phyloP scores from a whole-genome alignment of 2,329 filamentous ascomycete genomes.

The Calonectria pseudoreteaudii region DNA sequence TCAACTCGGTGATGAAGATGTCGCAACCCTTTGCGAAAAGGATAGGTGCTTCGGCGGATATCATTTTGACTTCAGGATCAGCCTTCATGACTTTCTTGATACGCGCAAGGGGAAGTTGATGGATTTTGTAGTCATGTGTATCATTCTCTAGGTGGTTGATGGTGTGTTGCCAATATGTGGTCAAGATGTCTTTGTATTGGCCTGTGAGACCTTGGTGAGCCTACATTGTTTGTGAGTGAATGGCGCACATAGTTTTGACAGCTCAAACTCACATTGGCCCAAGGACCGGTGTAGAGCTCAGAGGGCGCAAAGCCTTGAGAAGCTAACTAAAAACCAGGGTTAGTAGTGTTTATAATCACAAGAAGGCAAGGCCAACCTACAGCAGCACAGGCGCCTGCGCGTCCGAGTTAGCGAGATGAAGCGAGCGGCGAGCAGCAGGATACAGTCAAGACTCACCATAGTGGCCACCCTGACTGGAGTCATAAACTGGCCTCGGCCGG shows the following conservation, averaged over 20 bases:
- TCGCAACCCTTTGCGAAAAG: conserved; percentile 98
- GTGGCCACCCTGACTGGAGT: conserved; percentile 79
- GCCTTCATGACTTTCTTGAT: conserved; percentile 99
- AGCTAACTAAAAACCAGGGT: conserved; percentile 72
- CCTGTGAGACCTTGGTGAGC: conserved; percentile 95
- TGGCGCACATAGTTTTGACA: background rate
- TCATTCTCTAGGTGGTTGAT: conserved; percentile 96
- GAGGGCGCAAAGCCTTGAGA: conserved; percentile 90
- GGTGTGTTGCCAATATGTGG: conserved; percentile 99
- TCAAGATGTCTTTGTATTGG: conserved; percentile 95
- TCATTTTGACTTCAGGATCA: conserved; percentile 99
- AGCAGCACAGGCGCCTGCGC: conserved; percentile 60
- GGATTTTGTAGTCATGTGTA: conserved; percentile 97
- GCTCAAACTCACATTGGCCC: conserved; percentile 83
- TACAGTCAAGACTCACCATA: conserved; percentile 70
- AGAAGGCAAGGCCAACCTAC: conserved; percentile 45
- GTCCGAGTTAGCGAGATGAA: conserved; percentile 33
- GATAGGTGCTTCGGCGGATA: conserved; percentile 97
- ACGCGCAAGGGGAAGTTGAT: conserved; percentile 94
- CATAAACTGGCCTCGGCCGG: conserved; percentile 75
- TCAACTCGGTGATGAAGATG: conserved; percentile 98
- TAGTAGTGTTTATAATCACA: conserved; percentile 14
- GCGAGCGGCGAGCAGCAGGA: background rate
- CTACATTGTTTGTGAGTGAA: conserved; percentile 55
- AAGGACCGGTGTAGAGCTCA: conserved; percentile 92